phyloP scores from a whole-genome alignment of 1,284 basidiomycete genomes.

The Boletus calvinii region DNA sequence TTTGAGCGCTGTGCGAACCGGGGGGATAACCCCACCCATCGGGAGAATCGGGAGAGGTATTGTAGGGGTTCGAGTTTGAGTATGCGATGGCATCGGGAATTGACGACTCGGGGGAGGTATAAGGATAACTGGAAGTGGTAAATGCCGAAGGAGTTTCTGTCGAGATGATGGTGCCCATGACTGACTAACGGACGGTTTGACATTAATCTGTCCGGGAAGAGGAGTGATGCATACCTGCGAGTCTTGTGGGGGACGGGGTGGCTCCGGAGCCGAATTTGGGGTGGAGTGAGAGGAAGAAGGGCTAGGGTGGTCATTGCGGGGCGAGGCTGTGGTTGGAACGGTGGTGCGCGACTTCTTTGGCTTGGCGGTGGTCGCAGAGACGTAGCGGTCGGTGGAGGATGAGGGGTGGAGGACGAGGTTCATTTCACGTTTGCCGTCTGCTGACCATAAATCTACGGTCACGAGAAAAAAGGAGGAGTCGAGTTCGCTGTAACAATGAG shows the following conservation, averaged over 20 bases:
- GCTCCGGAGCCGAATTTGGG: slow-evolving; percentile 30
- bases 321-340: slow-evolving; percentile 37
- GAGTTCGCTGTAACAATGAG: slow-evolving; percentile 58
- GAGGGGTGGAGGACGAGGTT: slow-evolving; percentile 86
- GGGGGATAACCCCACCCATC: slow-evolving; percentile 56
- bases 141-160: slow-evolving; percentile 41
- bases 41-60: slow-evolving; percentile 38
- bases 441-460: slow-evolving; percentile 86
- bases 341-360: slow-evolving; percentile 45
- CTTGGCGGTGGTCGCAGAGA: slow-evolving; percentile 54
- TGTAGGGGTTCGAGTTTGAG: slow-evolving; percentile 25
- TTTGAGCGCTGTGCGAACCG: slow-evolving; percentile 48
- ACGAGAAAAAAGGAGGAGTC: slow-evolving; percentile 85
- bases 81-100: slow-evolving; percentile 37
- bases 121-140: slow-evolving; percentile 44
- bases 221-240: slow-evolving; percentile 27
- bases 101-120: slow-evolving; percentile 28
- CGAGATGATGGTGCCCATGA: slow-evolving; percentile 39
- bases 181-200: slow-evolving; percentile 28
- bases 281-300: slow-evolving; percentile 35
- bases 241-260: slow-evolving; percentile 29
- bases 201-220: neutral
- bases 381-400: slow-evolving; percentile 64
- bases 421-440: slow-evolving; percentile 75
- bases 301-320: slow-evolving; percentile 41